phyloP scores from a whole-genome alignment of 1,139 yeast species.

The Candida sp. region DNA sequence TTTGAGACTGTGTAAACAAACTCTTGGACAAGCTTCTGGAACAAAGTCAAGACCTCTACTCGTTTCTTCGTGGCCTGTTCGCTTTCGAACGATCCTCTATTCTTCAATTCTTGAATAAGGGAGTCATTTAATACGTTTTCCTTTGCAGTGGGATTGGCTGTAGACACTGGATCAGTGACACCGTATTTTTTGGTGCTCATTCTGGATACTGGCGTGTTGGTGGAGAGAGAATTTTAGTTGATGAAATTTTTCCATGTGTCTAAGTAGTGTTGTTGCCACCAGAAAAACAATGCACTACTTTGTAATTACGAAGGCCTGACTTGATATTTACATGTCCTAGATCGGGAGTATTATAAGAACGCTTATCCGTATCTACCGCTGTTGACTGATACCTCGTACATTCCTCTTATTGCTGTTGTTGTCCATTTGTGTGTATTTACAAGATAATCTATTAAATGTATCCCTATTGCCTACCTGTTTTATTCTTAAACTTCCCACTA shows the following conservation, averaged over 20 bases:
- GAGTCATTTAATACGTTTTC: constrained; percentile 78
- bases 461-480: too few species aligned
- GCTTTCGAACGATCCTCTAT: constrained; percentile 88
- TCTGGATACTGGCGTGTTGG: not conserved
- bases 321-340: too few species aligned
- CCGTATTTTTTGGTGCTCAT: constrained; percentile 54
- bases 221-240: not conserved
- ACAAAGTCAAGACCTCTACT: constrained; percentile 66
- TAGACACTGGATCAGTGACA: constrained; percentile 89
- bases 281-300: too few species aligned
- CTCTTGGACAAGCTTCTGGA: constrained; percentile 77
- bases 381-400: too few species aligned
- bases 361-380: too few species aligned
- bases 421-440: too few species aligned
- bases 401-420: too few species aligned
- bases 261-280: not conserved
- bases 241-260: not conserved
- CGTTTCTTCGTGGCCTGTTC: constrained; percentile 83
- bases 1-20: constrained; percentile 84
- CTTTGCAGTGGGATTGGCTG: constrained; percentile 80
- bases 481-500: not conserved
- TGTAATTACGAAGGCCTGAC: too few species aligned
- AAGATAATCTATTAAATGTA: too few species aligned
- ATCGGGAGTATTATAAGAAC: too few species aligned
- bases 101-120: constrained; percentile 77